Evolutionary conservation across 2,329 filamentous ascomycete species (phyloP).

Genomic region (Sclerotinia sclerotiorum): DNA sequence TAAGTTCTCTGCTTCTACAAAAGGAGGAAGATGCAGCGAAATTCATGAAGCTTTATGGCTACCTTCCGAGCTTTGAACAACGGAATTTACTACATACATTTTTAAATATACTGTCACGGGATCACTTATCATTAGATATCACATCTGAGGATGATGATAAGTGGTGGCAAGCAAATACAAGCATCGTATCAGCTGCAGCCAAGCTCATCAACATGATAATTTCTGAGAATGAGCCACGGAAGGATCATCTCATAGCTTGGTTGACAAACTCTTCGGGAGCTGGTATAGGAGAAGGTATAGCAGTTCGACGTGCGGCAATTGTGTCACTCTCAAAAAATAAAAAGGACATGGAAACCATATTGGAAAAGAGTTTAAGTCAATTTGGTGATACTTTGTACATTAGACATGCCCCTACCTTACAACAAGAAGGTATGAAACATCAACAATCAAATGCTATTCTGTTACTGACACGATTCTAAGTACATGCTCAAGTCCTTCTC

Average conservation of each 20-base stretch:
- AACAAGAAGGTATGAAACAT: conserved; percentile 72
- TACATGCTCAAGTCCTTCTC: conserved; percentile 75
- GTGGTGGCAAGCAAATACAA: conserved; percentile 39
- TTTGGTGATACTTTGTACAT: conserved; percentile 90
- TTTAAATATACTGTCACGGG: conserved; percentile 36
- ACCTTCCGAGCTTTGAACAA: conserved; percentile 37
- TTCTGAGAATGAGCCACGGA: conserved; percentile 49
- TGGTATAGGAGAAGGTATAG: conserved; percentile 62
- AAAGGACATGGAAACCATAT: conserved; percentile 52
- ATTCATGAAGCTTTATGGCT: conserved; percentile 34
- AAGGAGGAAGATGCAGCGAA: conserved; percentile 27
- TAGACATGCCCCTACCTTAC: conserved; percentile 76
- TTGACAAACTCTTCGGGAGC: conserved; percentile 63
- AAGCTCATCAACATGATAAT: conserved; percentile 55
- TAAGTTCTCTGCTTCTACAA: conserved; percentile 32
- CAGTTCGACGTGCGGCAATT: conserved; percentile 65
- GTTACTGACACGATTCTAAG: conserved; percentile 48
- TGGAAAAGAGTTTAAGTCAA: conserved; percentile 68
- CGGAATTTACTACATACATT: conserved; percentile 35
- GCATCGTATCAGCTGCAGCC: conserved; percentile 57
- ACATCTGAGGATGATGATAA: conserved; percentile 34
- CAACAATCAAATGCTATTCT: conserved; percentile 13
- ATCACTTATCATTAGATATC: conserved; percentile 31
- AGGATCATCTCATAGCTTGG: conserved; percentile 61
- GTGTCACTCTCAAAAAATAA: conserved; percentile 55